These are phyloP conservation scores for Pseudomonodictys pantanalensis DNA, from an alignment of 495 filamentous ascomycete genomes.

Conservation along the genomic window DNA sequence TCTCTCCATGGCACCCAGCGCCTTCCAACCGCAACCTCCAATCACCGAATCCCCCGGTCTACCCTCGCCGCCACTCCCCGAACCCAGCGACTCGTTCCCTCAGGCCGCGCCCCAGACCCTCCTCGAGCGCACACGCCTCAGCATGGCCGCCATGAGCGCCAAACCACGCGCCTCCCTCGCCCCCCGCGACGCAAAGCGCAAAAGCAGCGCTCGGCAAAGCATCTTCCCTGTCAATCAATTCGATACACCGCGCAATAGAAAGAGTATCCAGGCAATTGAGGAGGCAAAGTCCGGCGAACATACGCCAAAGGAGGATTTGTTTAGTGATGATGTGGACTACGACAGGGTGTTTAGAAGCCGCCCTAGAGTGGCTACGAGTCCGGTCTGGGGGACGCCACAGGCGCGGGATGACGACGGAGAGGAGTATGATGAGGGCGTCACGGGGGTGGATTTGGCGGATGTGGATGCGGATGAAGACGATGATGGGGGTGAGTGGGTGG, in stretches of 20 bases:
- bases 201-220: constrained; percentile 42
- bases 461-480: constrained; percentile 21
- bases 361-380: constrained; percentile 74
- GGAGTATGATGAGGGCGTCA: constrained; percentile 17
- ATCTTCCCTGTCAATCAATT: constrained; percentile 60
- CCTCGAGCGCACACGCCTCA: constrained; percentile 73
- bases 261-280: constrained; percentile 13
- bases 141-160: constrained; percentile 62
- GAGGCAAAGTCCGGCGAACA: constrained; percentile 38
- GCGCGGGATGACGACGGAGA: background rate
- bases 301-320: constrained; percentile 58
- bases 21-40: constrained; percentile 13
- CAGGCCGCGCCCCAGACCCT: constrained; percentile 41
- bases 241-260: constrained; percentile 51
- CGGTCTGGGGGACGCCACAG: constrained; percentile 40
- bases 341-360: constrained; percentile 82
- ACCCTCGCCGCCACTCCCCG: background rate
- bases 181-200: constrained; percentile 8
- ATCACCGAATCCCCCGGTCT: constrained; percentile 24
- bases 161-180: constrained; percentile 1
- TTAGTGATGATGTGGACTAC: constrained; percentile 70
- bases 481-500: constrained; percentile 14
- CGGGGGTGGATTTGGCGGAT: constrained; percentile 26
- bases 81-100: background rate
- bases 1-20: constrained; percentile 43